phyloP scores from a whole-genome alignment of 768 basidiomycete genomes.

The Cyclocybe aegerita region DNA sequence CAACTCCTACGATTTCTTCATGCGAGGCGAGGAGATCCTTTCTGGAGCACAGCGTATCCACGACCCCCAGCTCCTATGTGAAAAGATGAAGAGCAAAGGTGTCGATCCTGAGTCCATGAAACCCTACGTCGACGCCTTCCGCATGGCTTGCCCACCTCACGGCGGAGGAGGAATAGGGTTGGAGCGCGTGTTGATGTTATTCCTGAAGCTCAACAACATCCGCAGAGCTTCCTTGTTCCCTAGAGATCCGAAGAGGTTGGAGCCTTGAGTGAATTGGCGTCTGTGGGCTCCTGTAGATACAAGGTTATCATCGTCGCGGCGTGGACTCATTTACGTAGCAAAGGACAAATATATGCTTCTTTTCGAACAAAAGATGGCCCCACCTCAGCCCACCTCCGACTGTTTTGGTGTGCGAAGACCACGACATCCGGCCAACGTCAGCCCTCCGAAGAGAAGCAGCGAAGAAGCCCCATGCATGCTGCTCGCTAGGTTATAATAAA shows the following conservation, averaged over 20 bases:
- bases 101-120: conserved; percentile 93
- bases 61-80: conserved; percentile 75
- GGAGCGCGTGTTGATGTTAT: conserved; percentile 96
- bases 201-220: conserved; percentile 96
- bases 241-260: conserved; percentile 92
- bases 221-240: conserved; percentile 93
- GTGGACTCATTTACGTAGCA: conserved; percentile 13
- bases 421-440: conserved; percentile 14
- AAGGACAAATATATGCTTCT: conserved; percentile 5
- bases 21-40: conserved; percentile 98
- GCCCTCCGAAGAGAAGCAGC: conserved; percentile 31
- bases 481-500: conserved; percentile 12
- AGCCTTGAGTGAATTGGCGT: conserved; percentile 53
- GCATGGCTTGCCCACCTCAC: conserved; percentile 92
- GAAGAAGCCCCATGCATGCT: background rate
- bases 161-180: conserved; percentile 96
- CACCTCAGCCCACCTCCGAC: conserved; percentile 17
- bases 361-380: conserved; percentile 14
- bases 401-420: conserved; percentile 24
- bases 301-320: conserved; percentile 1
- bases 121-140: conserved; percentile 92
- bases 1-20: conserved; percentile 99
- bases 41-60: conserved; percentile 98
- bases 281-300: background rate
- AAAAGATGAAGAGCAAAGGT: conserved; percentile 85